A percentile compares a stretch with the other conserved stretches of the same genome.
These are phyloP conservation scores for Linnemannia zychae DNA, from an alignment of 192 early-diverging fungal genomes.

Conservation along the genomic window DNA sequence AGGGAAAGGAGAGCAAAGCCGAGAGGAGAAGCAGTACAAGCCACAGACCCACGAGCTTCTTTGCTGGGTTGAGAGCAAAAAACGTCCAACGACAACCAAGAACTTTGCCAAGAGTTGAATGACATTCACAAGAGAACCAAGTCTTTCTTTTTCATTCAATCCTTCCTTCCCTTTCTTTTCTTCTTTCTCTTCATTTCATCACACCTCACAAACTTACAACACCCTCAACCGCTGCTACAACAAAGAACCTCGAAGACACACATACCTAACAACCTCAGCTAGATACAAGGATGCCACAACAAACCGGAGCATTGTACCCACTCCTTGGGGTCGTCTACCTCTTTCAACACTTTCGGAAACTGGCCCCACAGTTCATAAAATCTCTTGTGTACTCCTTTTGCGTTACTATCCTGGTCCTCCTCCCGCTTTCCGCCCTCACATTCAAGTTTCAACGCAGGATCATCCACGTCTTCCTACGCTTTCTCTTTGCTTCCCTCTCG, in stretches of 20 bases:
- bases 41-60: background rate
- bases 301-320: conserved; percentile 11
- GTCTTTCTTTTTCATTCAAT: background rate
- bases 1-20: background rate
- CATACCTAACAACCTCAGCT: background rate
- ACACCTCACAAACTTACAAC: too few species aligned
- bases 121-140: background rate
- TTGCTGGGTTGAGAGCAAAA: background rate
- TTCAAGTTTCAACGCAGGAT: conserved; percentile 35
- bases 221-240: too few species aligned
- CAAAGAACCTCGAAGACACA: background rate
- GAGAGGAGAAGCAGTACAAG: background rate
- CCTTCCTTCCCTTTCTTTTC: background rate
- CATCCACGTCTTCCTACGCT: conserved; percentile 21
- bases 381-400: conserved; percentile 26
- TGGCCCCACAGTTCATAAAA: conserved; percentile 31
- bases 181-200: background rate
- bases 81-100: too few species aligned
- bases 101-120: background rate
- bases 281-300: background rate
- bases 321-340: conserved; percentile 34
- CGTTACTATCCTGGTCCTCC: conserved; percentile 32
- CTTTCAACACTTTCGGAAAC: conserved; percentile 17
- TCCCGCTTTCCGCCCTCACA: conserved; percentile 36
- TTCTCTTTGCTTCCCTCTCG: conserved; percentile 4